phyloP scores from a whole-genome alignment of 192 early-diverging fungal species.

The Coemansia furcata region DNA sequence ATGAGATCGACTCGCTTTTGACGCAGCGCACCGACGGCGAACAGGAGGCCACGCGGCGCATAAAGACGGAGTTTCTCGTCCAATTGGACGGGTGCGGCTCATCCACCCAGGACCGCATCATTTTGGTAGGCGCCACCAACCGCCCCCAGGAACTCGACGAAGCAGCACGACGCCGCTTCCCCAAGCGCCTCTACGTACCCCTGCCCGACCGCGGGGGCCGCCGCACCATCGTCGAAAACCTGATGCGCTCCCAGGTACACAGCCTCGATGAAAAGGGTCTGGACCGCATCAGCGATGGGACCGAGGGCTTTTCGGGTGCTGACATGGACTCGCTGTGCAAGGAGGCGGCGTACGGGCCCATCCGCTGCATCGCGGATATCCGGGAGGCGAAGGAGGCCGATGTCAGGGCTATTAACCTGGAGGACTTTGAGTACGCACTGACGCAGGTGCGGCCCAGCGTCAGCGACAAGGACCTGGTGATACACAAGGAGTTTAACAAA shows the following conservation, averaged over 20 bases:
- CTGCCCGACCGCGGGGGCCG: constrained; percentile 76
- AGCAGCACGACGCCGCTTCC: constrained; percentile 77
- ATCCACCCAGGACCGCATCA: constrained; percentile 69
- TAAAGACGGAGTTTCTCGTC: constrained; percentile 94
- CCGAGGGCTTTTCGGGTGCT: constrained; percentile 81
- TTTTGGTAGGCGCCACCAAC: constrained; percentile 75
- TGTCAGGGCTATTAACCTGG: constrained; percentile 69
- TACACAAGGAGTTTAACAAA: constrained; percentile 70
- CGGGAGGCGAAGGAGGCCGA: constrained; percentile 54
- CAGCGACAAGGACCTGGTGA: constrained; percentile 71
- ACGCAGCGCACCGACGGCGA: constrained; percentile 89
- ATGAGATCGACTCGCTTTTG: constrained; percentile 92
- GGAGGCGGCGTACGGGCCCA: constrained; percentile 70
- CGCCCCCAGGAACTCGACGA: constrained; percentile 91
- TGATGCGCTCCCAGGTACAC: constrained; percentile 61
- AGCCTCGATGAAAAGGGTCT: constrained; percentile 60
- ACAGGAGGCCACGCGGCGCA: constrained; percentile 78
- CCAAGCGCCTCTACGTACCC: constrained; percentile 78
- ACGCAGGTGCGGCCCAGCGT: constrained; percentile 85
- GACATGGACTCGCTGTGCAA: constrained; percentile 86
- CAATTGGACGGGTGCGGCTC: constrained; percentile 78
- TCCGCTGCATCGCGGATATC: constrained; percentile 68
- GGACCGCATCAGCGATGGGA: constrained; percentile 58
- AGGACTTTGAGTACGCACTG: constrained; percentile 78
- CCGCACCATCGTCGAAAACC: constrained; percentile 58